Base-by-base conservation (phyloP, 805 yeast species). In the Yamadazyma olivae region DNA sequence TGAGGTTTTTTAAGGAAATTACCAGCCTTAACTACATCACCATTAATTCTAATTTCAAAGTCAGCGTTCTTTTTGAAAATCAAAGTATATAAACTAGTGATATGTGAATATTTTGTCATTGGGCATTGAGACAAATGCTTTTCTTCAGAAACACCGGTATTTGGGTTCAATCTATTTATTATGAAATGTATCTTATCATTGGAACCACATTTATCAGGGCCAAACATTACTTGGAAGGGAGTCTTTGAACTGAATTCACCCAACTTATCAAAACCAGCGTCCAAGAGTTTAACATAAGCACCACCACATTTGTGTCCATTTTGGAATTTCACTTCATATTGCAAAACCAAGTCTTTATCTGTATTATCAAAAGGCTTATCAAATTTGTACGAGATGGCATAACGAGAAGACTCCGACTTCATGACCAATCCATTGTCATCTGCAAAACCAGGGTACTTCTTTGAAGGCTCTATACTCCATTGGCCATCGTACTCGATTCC, bases 181-280 rank as follows among this genome's bases (percentile, higher is more conserved):
- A 88, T 84, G 46, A 89, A 77, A 53, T 85, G 95, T 22, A 90
- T 81, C 59, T 79, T 83, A 64, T 88, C 85, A 30, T 82, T 74
- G 35, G 78, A 54, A 3, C 95, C 95, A 64, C 97, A 90, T 56
- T 75, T 78, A 61, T 90, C 97, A 29, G 97, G 97, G 15, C 97
- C 97, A 65, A 90, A 90, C 91, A 90, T 83, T 45, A 90, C 64
- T 58, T 83, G 88, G 62, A 83, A 87, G 2, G 89, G 85, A 3
- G 95, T 73, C 18, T 70, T 78, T 41, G 76, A 74, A 45, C 66
- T 69, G 66, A 88, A 83, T 41, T 75, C 74, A 4, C 36, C 40
- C 5, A 17, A 17, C 1, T 13, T 5, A 26, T 59, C 55, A 23
- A 62, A 67, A 37, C 54, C 59, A 1, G 54, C 39, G 30, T 78